Evolutionary conservation across 371 early-diverging fungal genomes (phyloP).

Genomic region (Umbelopsis sp.): DNA sequence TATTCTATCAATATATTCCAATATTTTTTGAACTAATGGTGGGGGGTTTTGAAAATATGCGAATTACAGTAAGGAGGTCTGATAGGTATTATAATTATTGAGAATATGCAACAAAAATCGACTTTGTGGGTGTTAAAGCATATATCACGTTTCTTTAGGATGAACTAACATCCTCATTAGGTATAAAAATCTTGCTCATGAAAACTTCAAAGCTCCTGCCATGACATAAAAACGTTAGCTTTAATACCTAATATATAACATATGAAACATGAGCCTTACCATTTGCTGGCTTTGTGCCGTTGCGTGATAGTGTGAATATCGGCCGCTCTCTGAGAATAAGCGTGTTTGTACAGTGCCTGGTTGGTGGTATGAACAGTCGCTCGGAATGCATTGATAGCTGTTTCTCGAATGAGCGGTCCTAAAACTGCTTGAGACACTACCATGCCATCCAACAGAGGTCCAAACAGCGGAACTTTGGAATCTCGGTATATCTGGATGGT

Average conservation of each 20-base stretch:
- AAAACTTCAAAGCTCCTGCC: conserved; percentile 55
- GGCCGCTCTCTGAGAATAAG: conserved; percentile 56
- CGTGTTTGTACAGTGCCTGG: conserved; percentile 49
- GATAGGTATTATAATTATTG: not conserved
- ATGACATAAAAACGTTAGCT: conserved; percentile 10
- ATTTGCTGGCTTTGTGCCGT: conserved; percentile 61
- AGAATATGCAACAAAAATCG: not conserved
- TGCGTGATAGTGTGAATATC: conserved; percentile 64
- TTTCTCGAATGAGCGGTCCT: conserved; percentile 83
- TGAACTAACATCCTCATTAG: conserved; percentile 39
- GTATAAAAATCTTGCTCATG: conserved; percentile 57
- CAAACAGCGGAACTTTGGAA: conserved; percentile 76
- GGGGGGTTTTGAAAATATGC: not conserved
- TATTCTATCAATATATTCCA: conserved; percentile 2
- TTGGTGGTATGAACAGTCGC: conserved; percentile 55
- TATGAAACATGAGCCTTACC: conserved; percentile 30
- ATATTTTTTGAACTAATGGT: not conserved
- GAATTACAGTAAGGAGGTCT: not conserved
- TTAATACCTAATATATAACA: not conserved
- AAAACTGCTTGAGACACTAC: conserved; percentile 75
- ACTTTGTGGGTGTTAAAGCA: not conserved
- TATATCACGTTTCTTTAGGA: not conserved
- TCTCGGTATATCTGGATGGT: conserved; percentile 80
- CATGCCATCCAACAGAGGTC: conserved; percentile 84
- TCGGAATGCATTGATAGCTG: conserved; percentile 78